A percentile compares a stretch with the other conserved stretches of the same genome.
Evolutionary conservation across 2,329 filamentous ascomycete genomes (phyloP).

Genomic region (Ceratocystis papillata): DNA sequence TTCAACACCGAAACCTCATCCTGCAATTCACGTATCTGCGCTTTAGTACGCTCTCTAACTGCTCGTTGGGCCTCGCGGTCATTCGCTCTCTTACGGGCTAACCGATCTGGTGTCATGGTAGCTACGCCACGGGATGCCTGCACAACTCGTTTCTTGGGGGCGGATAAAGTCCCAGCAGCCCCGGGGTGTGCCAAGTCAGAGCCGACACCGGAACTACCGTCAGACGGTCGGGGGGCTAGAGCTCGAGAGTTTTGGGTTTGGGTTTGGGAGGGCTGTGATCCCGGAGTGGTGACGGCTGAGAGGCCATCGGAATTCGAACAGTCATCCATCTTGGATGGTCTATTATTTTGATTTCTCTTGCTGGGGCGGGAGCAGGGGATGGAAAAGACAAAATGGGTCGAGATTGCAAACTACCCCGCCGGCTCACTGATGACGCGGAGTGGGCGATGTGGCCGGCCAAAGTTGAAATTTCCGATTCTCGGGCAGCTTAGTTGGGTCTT

Average conservation of each 20-base stretch:
- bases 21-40: constrained; percentile 59
- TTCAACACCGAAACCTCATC: constrained; percentile 23
- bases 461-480: not conserved
- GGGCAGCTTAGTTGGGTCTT: not conserved
- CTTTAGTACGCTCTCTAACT: constrained; percentile 71
- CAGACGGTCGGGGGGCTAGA: constrained; percentile 20
- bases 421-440: not conserved
- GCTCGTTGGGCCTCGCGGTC: constrained; percentile 73
- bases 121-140: constrained; percentile 34
- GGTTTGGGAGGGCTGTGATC: not conserved
- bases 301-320: constrained; percentile 7
- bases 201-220: not conserved
- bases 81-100: constrained; percentile 55
- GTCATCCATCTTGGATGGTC: constrained; percentile 18
- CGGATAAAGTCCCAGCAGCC: constrained; percentile 20
- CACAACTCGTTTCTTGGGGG: constrained; percentile 15
- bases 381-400: not conserved
- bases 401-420: not conserved
- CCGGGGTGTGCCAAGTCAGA: constrained; percentile 16
- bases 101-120: constrained; percentile 61
- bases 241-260: constrained; percentile 16
- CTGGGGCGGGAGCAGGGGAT: no score
- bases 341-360: not conserved
- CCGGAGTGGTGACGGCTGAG: not conserved
- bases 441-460: not conserved